phyloP scores from a whole-genome alignment of 2,329 filamentous ascomycete genomes.

The Alternaria sp. region DNA sequence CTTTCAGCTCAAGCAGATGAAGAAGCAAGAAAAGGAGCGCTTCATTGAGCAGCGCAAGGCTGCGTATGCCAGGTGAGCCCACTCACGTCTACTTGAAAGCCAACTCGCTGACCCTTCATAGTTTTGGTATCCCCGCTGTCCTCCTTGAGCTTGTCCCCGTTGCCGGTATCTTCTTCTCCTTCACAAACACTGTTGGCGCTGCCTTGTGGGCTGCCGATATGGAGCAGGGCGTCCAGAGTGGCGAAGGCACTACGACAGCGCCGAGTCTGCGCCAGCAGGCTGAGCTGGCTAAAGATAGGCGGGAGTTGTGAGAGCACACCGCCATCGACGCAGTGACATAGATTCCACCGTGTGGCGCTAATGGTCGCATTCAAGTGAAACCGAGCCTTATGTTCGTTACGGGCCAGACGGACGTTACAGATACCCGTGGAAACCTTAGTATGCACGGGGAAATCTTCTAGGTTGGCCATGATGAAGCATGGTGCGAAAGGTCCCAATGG shows the following conservation, averaged over 20 bases:
- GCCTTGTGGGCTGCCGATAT: constrained; percentile 94
- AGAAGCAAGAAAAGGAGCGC: constrained; percentile 67
- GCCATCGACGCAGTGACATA: neutral
- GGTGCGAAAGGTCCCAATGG: neutral
- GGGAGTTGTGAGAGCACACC: constrained; percentile 43
- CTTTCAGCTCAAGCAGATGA: constrained; percentile 91
- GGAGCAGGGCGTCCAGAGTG: constrained; percentile 57
- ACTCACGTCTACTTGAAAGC: neutral
- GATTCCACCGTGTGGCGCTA: constrained; percentile 17
- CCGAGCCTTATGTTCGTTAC: constrained; percentile 18
- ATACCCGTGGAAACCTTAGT: constrained; percentile 50
- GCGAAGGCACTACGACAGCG: constrained; percentile 40
- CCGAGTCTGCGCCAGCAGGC: constrained; percentile 49
- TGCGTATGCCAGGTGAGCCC: constrained; percentile 77
- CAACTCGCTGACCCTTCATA: constrained; percentile 11
- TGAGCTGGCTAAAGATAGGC: constrained; percentile 42
- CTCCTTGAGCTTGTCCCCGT: constrained; percentile 87
- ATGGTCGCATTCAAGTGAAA: constrained; percentile 16
- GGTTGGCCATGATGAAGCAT: constrained; percentile 34
- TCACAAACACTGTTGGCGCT: constrained; percentile 91
- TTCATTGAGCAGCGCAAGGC: constrained; percentile 76
- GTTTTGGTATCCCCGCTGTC: constrained; percentile 78
- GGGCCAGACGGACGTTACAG: constrained; percentile 29
- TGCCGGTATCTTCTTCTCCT: constrained; percentile 82
- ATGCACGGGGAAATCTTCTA: constrained; percentile 42